Percentiles rank a stretch among this genome's conserved stretches.
Conservation (phyloP, 306 rosid genomes). For the Cotoneaster glaucophyllus region DNA sequence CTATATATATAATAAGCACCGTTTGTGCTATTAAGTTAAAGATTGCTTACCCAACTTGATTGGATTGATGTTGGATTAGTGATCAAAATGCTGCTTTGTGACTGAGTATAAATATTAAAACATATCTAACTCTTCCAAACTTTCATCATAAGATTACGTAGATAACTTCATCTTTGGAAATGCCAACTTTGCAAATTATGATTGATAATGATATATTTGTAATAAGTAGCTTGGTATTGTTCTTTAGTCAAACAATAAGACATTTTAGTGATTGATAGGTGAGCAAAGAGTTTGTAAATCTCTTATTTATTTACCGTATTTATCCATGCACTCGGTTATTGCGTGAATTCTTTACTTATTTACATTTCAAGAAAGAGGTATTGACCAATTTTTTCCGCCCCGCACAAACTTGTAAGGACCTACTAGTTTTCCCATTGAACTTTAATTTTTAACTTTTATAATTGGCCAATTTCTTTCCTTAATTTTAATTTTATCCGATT, state of each 20-base stretch:
- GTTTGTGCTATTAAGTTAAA: not conserved
- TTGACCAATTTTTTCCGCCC: no score
- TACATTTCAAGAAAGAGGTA: no score
- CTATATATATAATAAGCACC: no score
- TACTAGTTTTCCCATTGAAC: no score
- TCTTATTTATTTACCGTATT: no score
- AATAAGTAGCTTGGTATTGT: not conserved
- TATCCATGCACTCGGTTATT: no score
- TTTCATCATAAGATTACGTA: not conserved
- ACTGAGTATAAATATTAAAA: not conserved
- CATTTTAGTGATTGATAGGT: not conserved
- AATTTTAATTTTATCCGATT: no score
- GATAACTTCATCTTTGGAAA: not conserved
- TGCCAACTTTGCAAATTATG: not conserved
- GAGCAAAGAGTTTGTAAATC: no score
- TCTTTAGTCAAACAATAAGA: not conserved
- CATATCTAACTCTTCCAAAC: not conserved
- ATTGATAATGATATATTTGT: not conserved
- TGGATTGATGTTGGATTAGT: not conserved
- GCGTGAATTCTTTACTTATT: no score
- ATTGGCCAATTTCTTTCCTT: no score
- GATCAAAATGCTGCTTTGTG: not conserved
- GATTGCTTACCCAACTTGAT: not conserved
- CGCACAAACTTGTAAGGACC: no score
- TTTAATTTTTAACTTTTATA: no score